Evolutionary conservation across 1,139 yeast species (phyloP).

Genomic region (Debaryomyces psychrophilus): DNA sequence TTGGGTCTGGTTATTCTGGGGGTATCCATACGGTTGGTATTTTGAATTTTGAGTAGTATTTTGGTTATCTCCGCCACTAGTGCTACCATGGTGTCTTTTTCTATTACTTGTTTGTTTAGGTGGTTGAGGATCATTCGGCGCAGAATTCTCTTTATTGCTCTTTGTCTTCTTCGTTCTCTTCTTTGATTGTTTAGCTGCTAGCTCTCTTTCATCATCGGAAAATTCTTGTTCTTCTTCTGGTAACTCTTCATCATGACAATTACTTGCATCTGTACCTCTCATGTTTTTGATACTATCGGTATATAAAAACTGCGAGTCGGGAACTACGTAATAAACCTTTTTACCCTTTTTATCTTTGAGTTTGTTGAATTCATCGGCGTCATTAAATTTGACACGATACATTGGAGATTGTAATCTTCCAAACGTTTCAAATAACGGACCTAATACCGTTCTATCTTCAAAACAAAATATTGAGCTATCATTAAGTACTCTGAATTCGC

Average conservation of each 20-base stretch:
- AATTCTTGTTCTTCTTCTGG: conserved; percentile 93
- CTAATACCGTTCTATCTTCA: conserved; percentile 72
- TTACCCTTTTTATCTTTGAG: conserved; percentile 55
- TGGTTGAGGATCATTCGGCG: conserved; percentile 12
- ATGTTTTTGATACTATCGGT: conserved; percentile 70
- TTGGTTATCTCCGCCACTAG: not conserved
- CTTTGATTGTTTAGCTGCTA: conserved; percentile 57
- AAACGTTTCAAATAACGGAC: conserved; percentile 85
- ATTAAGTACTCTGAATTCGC: conserved; percentile 80
- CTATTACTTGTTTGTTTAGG: conserved; percentile 11
- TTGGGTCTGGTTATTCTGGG: conserved; percentile 16
- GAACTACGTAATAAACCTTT: conserved; percentile 74
- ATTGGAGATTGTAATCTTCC: conserved; percentile 88
- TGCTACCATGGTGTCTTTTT: conserved; percentile 9
- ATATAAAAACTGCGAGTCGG: conserved; percentile 75
- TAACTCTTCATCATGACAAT: conserved; percentile 90
- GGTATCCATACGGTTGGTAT: conserved; percentile 31
- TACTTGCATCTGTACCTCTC: conserved; percentile 94
- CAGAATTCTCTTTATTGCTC: conserved; percentile 27
- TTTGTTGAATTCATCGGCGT: conserved; percentile 51
- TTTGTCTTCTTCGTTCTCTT: conserved; percentile 56
- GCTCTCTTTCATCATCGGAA: conserved; percentile 88
- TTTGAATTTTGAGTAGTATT: conserved; percentile 2
- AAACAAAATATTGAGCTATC: conserved; percentile 83
- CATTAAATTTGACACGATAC: conserved; percentile 71